Evolutionary conservation across 1,284 basidiomycete genomes (phyloP).

Genomic region (Phellopilus nigrolimitatus): DNA sequence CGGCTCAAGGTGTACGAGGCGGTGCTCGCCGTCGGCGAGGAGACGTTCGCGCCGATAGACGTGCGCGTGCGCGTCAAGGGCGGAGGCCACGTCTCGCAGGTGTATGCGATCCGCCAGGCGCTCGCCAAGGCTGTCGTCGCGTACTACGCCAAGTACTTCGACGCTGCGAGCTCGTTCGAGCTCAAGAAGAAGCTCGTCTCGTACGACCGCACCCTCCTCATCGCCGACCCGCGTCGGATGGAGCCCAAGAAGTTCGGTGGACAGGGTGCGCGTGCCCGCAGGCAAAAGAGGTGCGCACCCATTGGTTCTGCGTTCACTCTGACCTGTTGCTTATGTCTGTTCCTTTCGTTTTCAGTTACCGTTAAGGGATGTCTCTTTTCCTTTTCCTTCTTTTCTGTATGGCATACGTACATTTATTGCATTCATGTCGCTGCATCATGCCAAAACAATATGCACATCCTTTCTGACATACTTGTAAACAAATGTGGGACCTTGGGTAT

Average conservation of each 20-base stretch:
- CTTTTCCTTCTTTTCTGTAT: conserved; percentile 32
- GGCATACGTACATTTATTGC: conserved; percentile 43
- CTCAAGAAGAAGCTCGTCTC: conserved; percentile 95
- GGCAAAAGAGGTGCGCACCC: conserved; percentile 80
- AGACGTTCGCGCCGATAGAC: conserved; percentile 82
- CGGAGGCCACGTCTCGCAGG: conserved; percentile 98
- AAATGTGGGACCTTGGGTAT: no score
- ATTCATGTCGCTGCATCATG: conserved; percentile 37
- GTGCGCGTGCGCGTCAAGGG: conserved; percentile 98
- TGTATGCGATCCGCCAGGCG: conserved; percentile 99
- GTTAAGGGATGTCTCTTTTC: conserved; percentile 48
- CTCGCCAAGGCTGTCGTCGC: conserved; percentile 98
- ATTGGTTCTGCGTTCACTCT: conserved; percentile 16
- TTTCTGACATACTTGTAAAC: neutral
- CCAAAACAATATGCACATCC: conserved; percentile 40
- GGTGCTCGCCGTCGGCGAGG: conserved; percentile 84
- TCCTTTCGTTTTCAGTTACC: conserved; percentile 60
- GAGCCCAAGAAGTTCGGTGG: conserved; percentile 99
- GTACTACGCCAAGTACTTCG: conserved; percentile 98
- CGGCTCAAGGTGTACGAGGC: conserved; percentile 99
- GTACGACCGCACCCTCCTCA: conserved; percentile 92
- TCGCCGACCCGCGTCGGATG: conserved; percentile 98
- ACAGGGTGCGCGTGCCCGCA: conserved; percentile 91
- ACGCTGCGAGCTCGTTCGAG: conserved; percentile 95
- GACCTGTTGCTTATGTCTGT: conserved; percentile 7